Base-by-base conservation (phyloP, 768 basidiomycete species). In the Harrya chromipes region DNA sequence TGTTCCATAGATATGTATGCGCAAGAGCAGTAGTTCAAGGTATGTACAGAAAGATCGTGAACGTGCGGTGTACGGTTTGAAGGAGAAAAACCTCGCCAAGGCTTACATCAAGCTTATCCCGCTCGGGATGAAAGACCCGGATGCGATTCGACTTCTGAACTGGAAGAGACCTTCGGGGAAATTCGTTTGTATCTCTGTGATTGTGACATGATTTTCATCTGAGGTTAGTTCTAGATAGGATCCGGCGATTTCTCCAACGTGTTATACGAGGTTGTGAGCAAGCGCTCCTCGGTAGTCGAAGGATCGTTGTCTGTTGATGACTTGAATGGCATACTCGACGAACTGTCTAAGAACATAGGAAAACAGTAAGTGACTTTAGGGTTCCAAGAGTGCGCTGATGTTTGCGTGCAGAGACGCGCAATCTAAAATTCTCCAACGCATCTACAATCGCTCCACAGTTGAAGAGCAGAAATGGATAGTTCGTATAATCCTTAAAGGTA, bases 401-500 rank as follows among this genome's bases (percentile, higher is more conserved):
- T 34, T 24, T 5, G 4, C n/a, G 50, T 29, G 7, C 60, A 97
- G 93, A 23, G 85, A 89, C 17, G 59, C 79, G 11, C 90, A 94
- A 59, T 79, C 83, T 4, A 86, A 79, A 42, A 80, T 93, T 23
- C 65, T 97, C 53, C 82, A 86, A 55, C 79, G 86, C 2, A 66
- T 97, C 2, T 87, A 88, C 57, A 87, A 90, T 59, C 80, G 80
- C 37, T 73, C 85, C 21, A 95, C 94, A 1, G 75, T 94, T 0
- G 82, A 85, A 48, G 94, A 98, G 61, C 94, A 97, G 61, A 81
- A 84, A 41, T 99, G 97, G 97, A 84, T 99, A 49, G 85, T 90
- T n/a, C 82, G 93, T 8, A 91, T 99, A 64, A 89, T 99, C 41
- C 74, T 98, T 29, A 97, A 97, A 78, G 95, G 95, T 90, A 46